Percentiles rank a stretch among this genome's conserved stretches.
These are phyloP conservation scores for Aegle marmelos DNA, from an alignment of 345 rosid genomes.

Conservation along the genomic window DNA sequence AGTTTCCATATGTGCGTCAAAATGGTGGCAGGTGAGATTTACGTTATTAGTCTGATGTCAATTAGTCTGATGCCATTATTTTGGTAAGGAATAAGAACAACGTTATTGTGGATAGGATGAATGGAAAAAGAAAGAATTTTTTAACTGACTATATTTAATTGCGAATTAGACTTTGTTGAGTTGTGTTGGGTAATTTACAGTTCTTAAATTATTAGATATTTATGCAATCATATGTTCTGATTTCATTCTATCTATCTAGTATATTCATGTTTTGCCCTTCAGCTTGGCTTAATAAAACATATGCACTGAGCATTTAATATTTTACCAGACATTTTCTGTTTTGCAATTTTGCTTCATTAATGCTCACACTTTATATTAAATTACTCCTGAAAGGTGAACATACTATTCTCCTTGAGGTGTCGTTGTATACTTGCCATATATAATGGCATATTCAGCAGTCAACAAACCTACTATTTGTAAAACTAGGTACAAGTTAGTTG, in stretches of 20 bases:
- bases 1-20: slow-evolving; percentile 55
- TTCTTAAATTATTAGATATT: not conserved
- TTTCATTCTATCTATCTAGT: not conserved
- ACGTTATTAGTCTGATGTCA: not conserved
- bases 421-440: not conserved
- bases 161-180: not conserved
- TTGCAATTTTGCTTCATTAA: not conserved
- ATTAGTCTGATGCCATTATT: not conserved
- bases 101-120: not conserved
- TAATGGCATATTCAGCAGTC: not conserved
- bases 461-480: not conserved
- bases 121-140: not conserved
- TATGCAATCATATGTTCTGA: not conserved
- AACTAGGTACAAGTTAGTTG: not conserved
- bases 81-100: not conserved
- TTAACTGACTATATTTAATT: not conserved
- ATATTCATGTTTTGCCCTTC: not conserved
- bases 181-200: not conserved
- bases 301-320: not conserved
- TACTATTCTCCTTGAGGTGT: not conserved
- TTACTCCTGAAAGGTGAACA: not conserved
- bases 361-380: not conserved
- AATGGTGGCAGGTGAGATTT: slow-evolving; percentile 58
- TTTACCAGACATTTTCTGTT: not conserved
- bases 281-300: not conserved